Percentiles rank a stretch among this genome's conserved stretches.
Evolutionary conservation across 2,329 filamentous ascomycete genomes (phyloP).

Genomic region (Arthroderma sp.): DNA sequence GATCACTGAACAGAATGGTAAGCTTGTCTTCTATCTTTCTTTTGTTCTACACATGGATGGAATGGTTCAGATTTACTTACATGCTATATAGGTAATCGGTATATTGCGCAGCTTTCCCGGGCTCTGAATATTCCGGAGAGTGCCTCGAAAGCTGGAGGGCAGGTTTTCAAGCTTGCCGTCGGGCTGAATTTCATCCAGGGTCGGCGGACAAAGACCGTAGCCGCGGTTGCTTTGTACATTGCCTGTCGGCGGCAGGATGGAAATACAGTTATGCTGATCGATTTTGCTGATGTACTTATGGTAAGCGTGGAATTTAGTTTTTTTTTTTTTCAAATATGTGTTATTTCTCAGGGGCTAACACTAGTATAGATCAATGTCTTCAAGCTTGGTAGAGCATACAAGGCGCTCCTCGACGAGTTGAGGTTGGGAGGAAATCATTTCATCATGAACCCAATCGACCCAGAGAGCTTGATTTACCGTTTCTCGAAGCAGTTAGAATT

Average conservation of each 20-base stretch:
- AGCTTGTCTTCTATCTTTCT: background rate
- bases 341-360: slow-evolving; percentile 17
- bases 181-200: slow-evolving; percentile 73
- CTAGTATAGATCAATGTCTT: slow-evolving; percentile 67
- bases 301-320: slow-evolving; percentile 25
- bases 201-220: slow-evolving; percentile 70
- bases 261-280: slow-evolving; percentile 86
- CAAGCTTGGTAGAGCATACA: slow-evolving; percentile 79
- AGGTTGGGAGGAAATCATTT: slow-evolving; percentile 46
- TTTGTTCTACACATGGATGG: background rate
- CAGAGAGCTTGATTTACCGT: slow-evolving; percentile 81
- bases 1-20: slow-evolving; percentile 35
- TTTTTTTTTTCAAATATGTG: background rate
- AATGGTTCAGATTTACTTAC: background rate
- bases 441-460: slow-evolving; percentile 63
- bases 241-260: slow-evolving; percentile 68
- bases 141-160: slow-evolving; percentile 53
- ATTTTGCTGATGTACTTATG: slow-evolving; percentile 72
- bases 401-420: slow-evolving; percentile 57
- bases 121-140: slow-evolving; percentile 42
- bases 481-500: slow-evolving; percentile 92
- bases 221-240: slow-evolving; percentile 82
- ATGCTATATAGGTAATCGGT: slow-evolving; percentile 26
- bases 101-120: slow-evolving; percentile 32
- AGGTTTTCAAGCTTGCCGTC: slow-evolving; percentile 65